Percentiles rank a stretch among this genome's conserved stretches.
phyloP scores from a whole-genome alignment of 1,284 basidiomycete species.

The Tilletiopsis washingtonensis region DNA sequence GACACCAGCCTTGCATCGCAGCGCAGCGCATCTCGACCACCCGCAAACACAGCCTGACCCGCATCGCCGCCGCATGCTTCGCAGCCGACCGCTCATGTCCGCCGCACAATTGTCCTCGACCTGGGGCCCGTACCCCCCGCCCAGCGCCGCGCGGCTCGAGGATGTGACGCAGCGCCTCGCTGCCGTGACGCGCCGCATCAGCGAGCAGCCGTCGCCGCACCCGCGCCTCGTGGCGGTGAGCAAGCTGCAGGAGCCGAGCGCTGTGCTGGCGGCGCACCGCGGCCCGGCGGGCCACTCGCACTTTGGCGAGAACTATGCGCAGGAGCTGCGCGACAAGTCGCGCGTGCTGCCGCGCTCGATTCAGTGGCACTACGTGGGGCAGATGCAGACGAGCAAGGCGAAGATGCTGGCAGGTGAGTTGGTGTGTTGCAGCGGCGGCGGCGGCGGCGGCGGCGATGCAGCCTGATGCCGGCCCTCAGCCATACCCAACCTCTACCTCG shows the following conservation, averaged over 20 bases:
- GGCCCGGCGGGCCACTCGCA: conserved; percentile 50
- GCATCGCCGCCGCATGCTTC: too few relatives aligned
- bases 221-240: conserved; percentile 77
- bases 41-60: too few relatives aligned
- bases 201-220: conserved; percentile 6
- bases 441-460: too few relatives aligned
- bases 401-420: conserved; percentile 74
- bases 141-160: background rate
- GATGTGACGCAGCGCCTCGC: background rate
- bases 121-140: too few relatives aligned
- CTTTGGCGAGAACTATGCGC: conserved; percentile 97
- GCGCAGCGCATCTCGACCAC: too few relatives aligned
- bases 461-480: conserved; percentile 54
- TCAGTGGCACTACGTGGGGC: conserved; percentile 94
- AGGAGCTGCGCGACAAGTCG: conserved; percentile 75
- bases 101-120: too few relatives aligned
- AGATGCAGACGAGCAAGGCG: conserved; percentile 88
- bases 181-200: background rate
- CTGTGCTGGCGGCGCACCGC: conserved; percentile 59
- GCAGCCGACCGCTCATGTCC: too few relatives aligned
- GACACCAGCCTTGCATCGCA: too few relatives aligned
- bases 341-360: conserved; percentile 35
- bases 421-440: too few relatives aligned
- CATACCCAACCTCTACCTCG: conserved; percentile 76
- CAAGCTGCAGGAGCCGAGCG: conserved; percentile 82